Base-by-base conservation (phyloP, 1,284 basidiomycete genomes). In the Anthracocystis setariae region DNA sequence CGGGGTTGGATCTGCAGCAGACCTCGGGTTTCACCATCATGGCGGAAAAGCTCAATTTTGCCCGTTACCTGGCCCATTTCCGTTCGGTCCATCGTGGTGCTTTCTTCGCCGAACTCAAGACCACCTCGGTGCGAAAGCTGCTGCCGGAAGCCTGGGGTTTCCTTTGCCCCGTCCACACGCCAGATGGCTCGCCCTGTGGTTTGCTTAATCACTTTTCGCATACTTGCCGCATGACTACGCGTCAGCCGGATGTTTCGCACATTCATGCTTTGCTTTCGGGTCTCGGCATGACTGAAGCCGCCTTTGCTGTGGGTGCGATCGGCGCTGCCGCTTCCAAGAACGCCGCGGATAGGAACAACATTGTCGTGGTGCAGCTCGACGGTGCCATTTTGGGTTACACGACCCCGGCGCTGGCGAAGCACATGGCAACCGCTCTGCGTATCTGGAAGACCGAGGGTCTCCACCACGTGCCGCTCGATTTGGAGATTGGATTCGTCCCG, bases 131-230 rank as follows among this genome's bases (percentile, higher is more conserved):
- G 46, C 91, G 96, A 78, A 98, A 98, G 84, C 86, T 99, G 63
- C 86, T 98, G 20, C 96, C 96, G 13, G 96, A 99, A 85, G 92
- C 96, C 35, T 99, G 96, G 96, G 95, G 95, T 56, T 99, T 99
- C 87, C 85, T 99, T 10, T 99, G 96, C 80, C 96, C 96, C 17
- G 96, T 98, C 8, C 96, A 99, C 83, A 99, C 96, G 2, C 96
- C 96, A 25, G 96, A 99, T 86, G 96, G 96, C 74, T 89, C 94
- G 23, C 96, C 96, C 10, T 99, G 96, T 84, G 96, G 96, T 84
- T 88, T 99, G 25, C 88, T 99, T 63, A 99, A 98, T 84, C 96
- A 99, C 83, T 88, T 99, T 44, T 93, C 94, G 25, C 90, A 94
- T 78, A 91, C 92, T 17, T 98, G 96, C 85, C 90, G 92, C 69